A percentile compares a stretch with the other conserved stretches of the same genome.
phyloP scores from a whole-genome alignment of 2,329 filamentous ascomycete genomes.

The Claviceps sp. region DNA sequence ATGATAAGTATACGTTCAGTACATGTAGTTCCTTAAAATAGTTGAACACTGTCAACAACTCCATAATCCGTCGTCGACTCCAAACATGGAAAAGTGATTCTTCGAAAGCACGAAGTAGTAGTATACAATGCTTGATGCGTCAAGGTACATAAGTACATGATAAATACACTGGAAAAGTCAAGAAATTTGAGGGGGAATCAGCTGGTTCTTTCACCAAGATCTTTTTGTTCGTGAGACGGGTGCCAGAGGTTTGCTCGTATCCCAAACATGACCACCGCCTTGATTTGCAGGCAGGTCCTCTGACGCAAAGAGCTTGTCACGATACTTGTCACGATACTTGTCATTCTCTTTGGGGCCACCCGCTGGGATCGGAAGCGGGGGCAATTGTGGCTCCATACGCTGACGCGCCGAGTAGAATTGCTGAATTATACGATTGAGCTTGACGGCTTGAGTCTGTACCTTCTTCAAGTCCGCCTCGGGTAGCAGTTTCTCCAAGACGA shows the following conservation, averaged over 20 bases:
- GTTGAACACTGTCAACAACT: conserved; percentile 1
- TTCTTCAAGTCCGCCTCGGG: conserved; percentile 18
- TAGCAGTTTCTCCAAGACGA: conserved; percentile 27
- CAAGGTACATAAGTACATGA: neutral
- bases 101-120: neutral
- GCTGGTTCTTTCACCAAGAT: neutral
- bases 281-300: conserved; percentile 5
- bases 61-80: neutral
- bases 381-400: conserved; percentile 19
- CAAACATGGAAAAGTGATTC: neutral
- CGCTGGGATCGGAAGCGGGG: conserved; percentile 3
- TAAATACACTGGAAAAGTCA: neutral
- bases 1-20: conserved; percentile 7
- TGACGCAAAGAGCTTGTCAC: conserved; percentile 3
- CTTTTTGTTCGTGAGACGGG: neutral
- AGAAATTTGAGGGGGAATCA: too few relatives aligned
- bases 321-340: too few relatives aligned
- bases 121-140: neutral
- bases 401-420: conserved; percentile 22
- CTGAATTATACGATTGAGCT: conserved; percentile 25
- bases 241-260: conserved; percentile 14
- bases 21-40: conserved; percentile 6
- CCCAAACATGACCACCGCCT: conserved; percentile 19
- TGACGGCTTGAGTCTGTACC: conserved; percentile 19
- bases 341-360: conserved; percentile 9